phyloP scores from a whole-genome alignment of 148 eudicot species.

The Vaccinium macrocarpon region DNA sequence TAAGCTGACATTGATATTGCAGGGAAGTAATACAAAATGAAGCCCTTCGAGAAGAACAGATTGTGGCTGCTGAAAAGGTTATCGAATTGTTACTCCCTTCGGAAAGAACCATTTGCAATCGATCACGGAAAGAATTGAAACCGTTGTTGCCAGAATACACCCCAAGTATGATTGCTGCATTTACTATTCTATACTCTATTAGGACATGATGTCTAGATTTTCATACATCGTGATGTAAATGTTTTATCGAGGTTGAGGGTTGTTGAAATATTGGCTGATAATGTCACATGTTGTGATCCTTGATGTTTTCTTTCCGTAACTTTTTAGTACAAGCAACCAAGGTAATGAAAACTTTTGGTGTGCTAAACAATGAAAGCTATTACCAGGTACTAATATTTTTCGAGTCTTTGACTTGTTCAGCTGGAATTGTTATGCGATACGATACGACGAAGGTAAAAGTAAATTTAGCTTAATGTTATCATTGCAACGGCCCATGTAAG shows the following conservation, averaged over 20 bases:
- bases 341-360: no score
- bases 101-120: constrained; percentile 18
- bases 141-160: constrained; percentile 20
- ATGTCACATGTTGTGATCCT: not conserved
- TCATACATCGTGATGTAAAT: not conserved
- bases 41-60: constrained; percentile 46
- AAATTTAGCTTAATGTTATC: no score
- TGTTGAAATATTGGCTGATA: not conserved
- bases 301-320: not conserved
- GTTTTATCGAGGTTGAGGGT: not conserved
- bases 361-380: no score
- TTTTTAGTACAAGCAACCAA: not conserved
- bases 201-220: not conserved
- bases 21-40: constrained; percentile 63
- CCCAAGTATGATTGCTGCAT: constrained; percentile 86
- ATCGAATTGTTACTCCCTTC: constrained; percentile 51
- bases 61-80: constrained; percentile 60
- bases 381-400: no score
- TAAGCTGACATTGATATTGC: constrained; percentile 15
- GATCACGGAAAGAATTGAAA: constrained; percentile 15
- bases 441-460: no score
- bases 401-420: no score
- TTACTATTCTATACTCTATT: constrained; percentile 45
- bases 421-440: no score
- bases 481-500: no score